A percentile compares a stretch with the other conserved stretches of the same genome.
Conservation (phyloP, 352 stramenopile species). For the Peronospora belbahrii region DNA sequence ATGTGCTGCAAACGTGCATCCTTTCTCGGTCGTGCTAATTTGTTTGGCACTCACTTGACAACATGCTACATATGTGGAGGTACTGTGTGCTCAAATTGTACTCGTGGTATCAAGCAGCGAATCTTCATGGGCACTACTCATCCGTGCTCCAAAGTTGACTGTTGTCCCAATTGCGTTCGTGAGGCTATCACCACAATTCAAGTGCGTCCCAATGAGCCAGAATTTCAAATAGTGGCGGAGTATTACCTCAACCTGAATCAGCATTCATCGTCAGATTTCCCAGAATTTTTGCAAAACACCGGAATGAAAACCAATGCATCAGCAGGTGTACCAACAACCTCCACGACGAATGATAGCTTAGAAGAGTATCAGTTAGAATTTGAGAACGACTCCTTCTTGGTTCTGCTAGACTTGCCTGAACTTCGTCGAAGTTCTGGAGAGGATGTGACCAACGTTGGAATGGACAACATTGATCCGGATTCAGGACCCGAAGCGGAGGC, state of each 20-base stretch:
- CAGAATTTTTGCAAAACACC: neutral
- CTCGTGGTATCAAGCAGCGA: constrained; percentile 27
- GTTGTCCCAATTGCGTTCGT: constrained; percentile 32
- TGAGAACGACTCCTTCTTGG: constrained; percentile 19
- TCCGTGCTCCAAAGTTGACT: constrained; percentile 16
- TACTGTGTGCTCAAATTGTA: constrained; percentile 39
- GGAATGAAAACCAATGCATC: constrained; percentile 16
- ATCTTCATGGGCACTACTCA: constrained; percentile 29
- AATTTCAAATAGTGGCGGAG: constrained; percentile 22
- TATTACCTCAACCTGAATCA: constrained; percentile 7
- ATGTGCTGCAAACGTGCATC: constrained; percentile 22
- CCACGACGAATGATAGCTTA: constrained; percentile 14
- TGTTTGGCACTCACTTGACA: constrained; percentile 18
- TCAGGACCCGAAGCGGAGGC: constrained; percentile 1
- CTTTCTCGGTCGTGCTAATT: constrained; percentile 12
- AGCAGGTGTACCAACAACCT: constrained; percentile 9
- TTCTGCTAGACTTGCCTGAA: constrained; percentile 15
- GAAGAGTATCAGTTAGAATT: constrained; percentile 20
- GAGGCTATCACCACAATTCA: constrained; percentile 25
- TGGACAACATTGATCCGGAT: constrained; percentile 4
- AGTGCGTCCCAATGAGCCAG: constrained; percentile 14
- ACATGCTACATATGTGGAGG: constrained; percentile 36
- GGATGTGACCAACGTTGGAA: neutral
- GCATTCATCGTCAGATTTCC: neutral
- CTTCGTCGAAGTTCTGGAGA: constrained; percentile 12